These are phyloP conservation scores for Rutstroemia sp. DNA, from an alignment of 2,329 filamentous ascomycete genomes.

Conservation along the genomic window DNA sequence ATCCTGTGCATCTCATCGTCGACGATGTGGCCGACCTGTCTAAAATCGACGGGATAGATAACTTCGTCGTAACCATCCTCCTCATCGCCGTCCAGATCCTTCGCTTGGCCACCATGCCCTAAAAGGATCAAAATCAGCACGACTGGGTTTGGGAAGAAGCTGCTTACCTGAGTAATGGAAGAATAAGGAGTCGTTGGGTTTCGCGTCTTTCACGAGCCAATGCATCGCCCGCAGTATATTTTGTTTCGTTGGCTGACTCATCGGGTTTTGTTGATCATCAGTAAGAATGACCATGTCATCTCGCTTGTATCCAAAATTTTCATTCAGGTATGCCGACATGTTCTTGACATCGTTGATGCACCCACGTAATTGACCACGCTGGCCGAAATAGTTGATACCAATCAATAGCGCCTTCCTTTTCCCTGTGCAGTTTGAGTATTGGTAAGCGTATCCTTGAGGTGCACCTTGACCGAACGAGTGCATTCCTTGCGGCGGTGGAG, in stretches of 20 bases:
- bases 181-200: conserved; percentile 88
- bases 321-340: conserved; percentile 85
- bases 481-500: conserved; percentile 59
- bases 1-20: conserved; percentile 77
- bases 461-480: conserved; percentile 76
- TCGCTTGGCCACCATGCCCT: conserved; percentile 76
- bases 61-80: conserved; percentile 78
- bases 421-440: conserved; percentile 88
- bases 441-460: conserved; percentile 72
- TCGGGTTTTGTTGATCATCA: conserved; percentile 93
- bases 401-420: conserved; percentile 83
- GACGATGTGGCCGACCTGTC: conserved; percentile 71
- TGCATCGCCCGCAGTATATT: conserved; percentile 96
- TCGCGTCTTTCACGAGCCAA: conserved; percentile 91
- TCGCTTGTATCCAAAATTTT: conserved; percentile 84
- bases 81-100: conserved; percentile 72
- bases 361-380: conserved; percentile 81
- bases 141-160: conserved; percentile 10
- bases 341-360: conserved; percentile 98
- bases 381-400: conserved; percentile 94
- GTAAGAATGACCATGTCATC: conserved; percentile 97
- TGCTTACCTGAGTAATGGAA: conserved; percentile 87
- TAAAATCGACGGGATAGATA: conserved; percentile 77
- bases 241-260: conserved; percentile 93
- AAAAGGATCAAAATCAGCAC: conserved; percentile 10